Base-by-base conservation (phyloP, 768 basidiomycete genomes). In the Trametopsis cervina region DNA sequence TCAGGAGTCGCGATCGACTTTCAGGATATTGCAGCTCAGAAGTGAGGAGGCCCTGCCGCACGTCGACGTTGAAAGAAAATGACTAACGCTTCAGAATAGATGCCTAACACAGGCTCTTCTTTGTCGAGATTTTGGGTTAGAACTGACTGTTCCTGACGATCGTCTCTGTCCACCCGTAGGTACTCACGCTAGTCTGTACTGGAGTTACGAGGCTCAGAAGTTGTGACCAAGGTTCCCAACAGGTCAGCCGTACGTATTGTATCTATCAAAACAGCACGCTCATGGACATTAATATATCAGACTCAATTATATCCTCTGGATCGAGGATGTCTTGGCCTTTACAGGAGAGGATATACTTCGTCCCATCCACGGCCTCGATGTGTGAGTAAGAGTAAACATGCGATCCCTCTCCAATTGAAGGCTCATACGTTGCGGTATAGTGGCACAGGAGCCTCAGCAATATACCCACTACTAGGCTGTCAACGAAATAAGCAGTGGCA, bases 371-470 rank as follows among this genome's bases (percentile, higher is more conserved):
- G 86, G 82, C 0, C 61, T 89, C 11, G 90, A 94, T 56, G 76
- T 94, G 92, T 92, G 60, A 44, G 81, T 42, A 20, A 27, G 29
- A 37, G 36, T 42, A 4, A 2, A 5, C 3, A 13, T 20, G 20
- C 36, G 27, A 36, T 18, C 35, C 15, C 5, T 44, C 4, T 15
- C 12, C 5, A 44, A n/a, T 20, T 13, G 36, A 4, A 18, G 26
- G 25, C 23, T 36, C 22, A 35, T 18, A 13, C 2, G 6, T n/a
- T n/a, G 6, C 20, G 6, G 2, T 20, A 25, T 53, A 90, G 91
- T 33, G 95, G 95, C 18, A 95, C 93, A 6, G 95, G 95, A 0
- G 83, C 92, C 5, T 89, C 89, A 0, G 86, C 81, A 0, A 90
- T 98, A 47, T 98, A 96, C 55, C 85, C 94, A 0, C 69, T 97